Evolutionary conservation across 192 early-diverging fungal genomes (phyloP), one percentile per base, ranked within the genome.

Genomic region (Linnemannia zychae): DNA sequence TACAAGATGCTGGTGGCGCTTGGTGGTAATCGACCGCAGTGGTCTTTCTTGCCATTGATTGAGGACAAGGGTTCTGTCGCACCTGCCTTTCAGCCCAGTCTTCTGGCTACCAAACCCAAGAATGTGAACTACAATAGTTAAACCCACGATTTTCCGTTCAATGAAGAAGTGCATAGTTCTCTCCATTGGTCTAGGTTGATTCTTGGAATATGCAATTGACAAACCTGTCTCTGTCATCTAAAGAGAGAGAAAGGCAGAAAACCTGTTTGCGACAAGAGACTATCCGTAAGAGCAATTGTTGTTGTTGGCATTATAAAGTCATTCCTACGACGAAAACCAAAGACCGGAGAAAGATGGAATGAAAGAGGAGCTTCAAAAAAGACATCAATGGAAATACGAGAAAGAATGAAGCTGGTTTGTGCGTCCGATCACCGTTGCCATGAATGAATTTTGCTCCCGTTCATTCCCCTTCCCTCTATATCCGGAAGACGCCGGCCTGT

Each of bases 11-110:
- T 52, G 9, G 24, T 13, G 44, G 48, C 24, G 16, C 40, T 76
- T 22, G 60, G 24, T 33, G 5, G 36, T 1, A 57, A 76, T 22
- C 13, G 65, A 2, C 74, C 74, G 7, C 74, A 76, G 46, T 34
- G 65, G 12, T 18, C 74, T 6, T 76, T 76, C 44, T 47, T 76
- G 7, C 74, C 74, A 15, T 20, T 57, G 18, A 24, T 76, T 7
- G 74, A 76, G 46, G 74, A 76, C 38, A 67, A 67, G 31, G 74
- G 74, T 3, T 67, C 65, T 53, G 50, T 73, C 46, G 28, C 48
- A 47, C 72, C 72, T 37, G 49, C 50, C 24, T 49, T 52, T 50
- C 52, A 73, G 33, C 72, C 72, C 16, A 63, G 57, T 63, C 57
- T 63, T 63, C 15, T 63, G 12, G 57, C 57, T 24, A 31, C 57